phyloP scores from a whole-genome alignment of 2,329 filamentous ascomycete species.

The Colletotrichum filicis region DNA sequence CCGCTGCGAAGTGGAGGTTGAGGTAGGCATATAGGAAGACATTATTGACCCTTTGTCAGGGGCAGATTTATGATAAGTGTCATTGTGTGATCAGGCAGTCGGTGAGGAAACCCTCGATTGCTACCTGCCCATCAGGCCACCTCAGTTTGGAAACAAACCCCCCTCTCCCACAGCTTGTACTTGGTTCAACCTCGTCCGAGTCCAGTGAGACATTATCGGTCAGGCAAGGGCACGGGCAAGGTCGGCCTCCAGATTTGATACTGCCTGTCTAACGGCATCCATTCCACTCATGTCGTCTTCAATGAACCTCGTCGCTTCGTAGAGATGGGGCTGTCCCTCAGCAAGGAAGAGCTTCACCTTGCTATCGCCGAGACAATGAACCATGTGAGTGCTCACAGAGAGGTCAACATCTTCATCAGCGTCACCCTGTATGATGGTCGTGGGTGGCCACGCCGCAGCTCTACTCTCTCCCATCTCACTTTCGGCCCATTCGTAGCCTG shows the following conservation, averaged over 20 bases:
- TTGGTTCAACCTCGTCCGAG: background rate
- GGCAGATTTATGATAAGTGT: too few relatives aligned
- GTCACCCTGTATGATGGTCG: slow-evolving; percentile 47
- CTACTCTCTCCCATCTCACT: slow-evolving; percentile 23
- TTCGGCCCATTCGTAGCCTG: slow-evolving; percentile 45
- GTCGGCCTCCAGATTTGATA: slow-evolving; percentile 38
- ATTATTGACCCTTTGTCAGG: background rate
- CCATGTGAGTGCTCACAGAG: slow-evolving; percentile 42
- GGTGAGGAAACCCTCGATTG: background rate
- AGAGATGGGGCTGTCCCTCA: slow-evolving; percentile 42
- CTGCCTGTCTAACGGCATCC: slow-evolving; percentile 40
- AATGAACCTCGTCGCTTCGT: slow-evolving; percentile 42
- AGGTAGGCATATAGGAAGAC: background rate
- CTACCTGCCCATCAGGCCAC: background rate
- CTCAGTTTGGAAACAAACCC: background rate
- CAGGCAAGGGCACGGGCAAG: background rate
- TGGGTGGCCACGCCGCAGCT: slow-evolving; percentile 44
- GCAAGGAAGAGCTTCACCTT: slow-evolving; percentile 43
- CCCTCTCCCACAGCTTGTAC: background rate
- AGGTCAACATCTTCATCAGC: slow-evolving; percentile 43
- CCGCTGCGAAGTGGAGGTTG: background rate
- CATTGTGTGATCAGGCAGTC: background rate
- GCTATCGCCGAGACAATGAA: slow-evolving; percentile 38
- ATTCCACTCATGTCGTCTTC: slow-evolving; percentile 44
- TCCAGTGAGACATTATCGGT: background rate